These are phyloP conservation scores for Rhizomucor pusillus DNA, from an alignment of 371 early-diverging fungal genomes.

Conservation along the genomic window DNA sequence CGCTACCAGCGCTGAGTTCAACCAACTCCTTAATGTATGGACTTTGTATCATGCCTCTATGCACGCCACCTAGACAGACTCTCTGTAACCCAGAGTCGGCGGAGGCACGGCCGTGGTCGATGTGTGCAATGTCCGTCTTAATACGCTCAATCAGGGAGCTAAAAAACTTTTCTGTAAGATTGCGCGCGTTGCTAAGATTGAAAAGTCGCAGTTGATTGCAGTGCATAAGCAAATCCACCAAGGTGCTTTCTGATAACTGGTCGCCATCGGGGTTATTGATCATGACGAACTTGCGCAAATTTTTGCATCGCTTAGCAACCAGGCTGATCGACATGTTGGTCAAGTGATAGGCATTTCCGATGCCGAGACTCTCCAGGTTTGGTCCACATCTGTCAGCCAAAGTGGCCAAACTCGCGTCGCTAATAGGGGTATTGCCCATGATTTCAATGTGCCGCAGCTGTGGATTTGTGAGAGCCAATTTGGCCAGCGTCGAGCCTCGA, in stretches of 20 bases:
- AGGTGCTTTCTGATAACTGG: conserved; percentile 29
- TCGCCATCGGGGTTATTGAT: conserved; percentile 38
- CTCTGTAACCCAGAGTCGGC: conserved; percentile 23
- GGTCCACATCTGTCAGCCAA: conserved; percentile 35
- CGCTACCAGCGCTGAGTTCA: conserved; percentile 30
- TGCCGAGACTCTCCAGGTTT: conserved; percentile 31
- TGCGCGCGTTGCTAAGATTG: conserved; percentile 44
- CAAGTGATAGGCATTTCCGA: conserved; percentile 39
- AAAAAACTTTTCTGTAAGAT: conserved; percentile 32
- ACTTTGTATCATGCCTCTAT: conserved; percentile 29
- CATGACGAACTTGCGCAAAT: conserved; percentile 30
- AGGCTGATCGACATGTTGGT: conserved; percentile 34
- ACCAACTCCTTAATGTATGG: conserved; percentile 20
- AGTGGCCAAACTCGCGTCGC: conserved; percentile 34
- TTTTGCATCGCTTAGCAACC: conserved; percentile 29
- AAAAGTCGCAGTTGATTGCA: conserved; percentile 26
- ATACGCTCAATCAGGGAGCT: conserved; percentile 31
- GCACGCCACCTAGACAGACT: conserved; percentile 37
- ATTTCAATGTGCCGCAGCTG: conserved; percentile 37
- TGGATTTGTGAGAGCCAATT: conserved; percentile 43
- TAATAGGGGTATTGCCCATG: conserved; percentile 39
- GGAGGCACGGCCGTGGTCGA: conserved; percentile 5
- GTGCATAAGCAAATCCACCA: conserved; percentile 29
- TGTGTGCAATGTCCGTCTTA: conserved; percentile 21
- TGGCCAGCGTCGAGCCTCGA: conserved; percentile 43